Evolutionary conservation across 129 eudicot species (phyloP).

Genomic region (Flaveria brownii): DNA sequence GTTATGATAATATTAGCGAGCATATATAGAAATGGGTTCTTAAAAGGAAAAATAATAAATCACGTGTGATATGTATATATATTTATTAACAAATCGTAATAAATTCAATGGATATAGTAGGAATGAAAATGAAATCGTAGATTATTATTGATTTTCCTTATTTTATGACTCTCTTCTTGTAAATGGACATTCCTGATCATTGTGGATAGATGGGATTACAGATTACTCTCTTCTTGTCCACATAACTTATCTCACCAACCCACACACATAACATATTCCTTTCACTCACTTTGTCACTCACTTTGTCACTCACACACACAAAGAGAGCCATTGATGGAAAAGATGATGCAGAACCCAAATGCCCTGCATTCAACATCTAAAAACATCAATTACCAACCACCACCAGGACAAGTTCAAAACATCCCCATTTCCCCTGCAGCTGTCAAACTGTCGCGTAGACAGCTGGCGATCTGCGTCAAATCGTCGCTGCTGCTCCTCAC

Average conservation of each 20-base stretch:
- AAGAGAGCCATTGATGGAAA: slow-evolving; percentile 27
- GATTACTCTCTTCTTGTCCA: slow-evolving; percentile 46
- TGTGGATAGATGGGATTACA: slow-evolving; percentile 44
- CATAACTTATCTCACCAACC: slow-evolving; percentile 25
- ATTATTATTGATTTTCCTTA: too few relatives aligned
- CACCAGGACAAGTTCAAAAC: slow-evolving; percentile 42
- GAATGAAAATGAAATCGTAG: background rate
- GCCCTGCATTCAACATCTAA: slow-evolving; percentile 41
- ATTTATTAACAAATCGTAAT: too few relatives aligned
- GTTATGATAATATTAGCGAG: too few relatives aligned
- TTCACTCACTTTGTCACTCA: background rate
- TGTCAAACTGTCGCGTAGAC: slow-evolving; percentile 59
- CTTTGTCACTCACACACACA: background rate
- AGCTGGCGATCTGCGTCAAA: slow-evolving; percentile 50
- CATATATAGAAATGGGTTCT: too few relatives aligned
- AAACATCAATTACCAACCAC: slow-evolving; percentile 34
- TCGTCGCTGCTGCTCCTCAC: slow-evolving; percentile 54
- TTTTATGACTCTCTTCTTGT: background rate
- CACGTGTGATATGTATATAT: too few relatives aligned
- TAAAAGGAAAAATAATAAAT: too few relatives aligned
- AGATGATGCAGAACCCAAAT: slow-evolving; percentile 41
- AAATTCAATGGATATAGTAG: too few relatives aligned
- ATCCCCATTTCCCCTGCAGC: slow-evolving; percentile 38
- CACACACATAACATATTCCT: background rate
- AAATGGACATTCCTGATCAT: slow-evolving; percentile 12